phyloP scores from a whole-genome alignment of 2,329 filamentous ascomycete species.

The Chrysoporthe austroafricana region DNA sequence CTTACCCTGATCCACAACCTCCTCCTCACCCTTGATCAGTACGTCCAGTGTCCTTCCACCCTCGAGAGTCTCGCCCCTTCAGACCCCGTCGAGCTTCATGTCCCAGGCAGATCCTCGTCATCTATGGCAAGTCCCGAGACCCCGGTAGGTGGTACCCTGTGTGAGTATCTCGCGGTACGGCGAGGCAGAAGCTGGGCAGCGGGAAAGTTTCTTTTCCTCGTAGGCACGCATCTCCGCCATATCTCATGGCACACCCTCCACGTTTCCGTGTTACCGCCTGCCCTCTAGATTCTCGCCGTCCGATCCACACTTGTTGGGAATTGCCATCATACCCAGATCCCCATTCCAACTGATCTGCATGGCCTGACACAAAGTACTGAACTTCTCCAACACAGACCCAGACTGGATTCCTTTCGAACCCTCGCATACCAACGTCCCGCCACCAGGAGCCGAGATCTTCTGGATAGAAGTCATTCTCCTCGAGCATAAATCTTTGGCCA shows the following conservation, averaged over 20 bases:
- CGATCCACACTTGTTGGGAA: slow-evolving; percentile 23
- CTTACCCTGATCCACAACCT: slow-evolving; percentile 10
- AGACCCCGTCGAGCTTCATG: slow-evolving; percentile 3
- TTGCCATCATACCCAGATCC: slow-evolving; percentile 22
- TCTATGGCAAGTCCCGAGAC: neutral
- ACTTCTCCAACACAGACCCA: slow-evolving; percentile 9
- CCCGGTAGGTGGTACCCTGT: neutral
- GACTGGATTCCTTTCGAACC: neutral
- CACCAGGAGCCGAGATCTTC: neutral
- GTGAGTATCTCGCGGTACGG: neutral
- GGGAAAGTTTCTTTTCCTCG: slow-evolving; percentile 19
- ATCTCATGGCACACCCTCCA: slow-evolving; percentile 21
- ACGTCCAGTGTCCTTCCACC: slow-evolving; percentile 1
- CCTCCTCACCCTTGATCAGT: slow-evolving; percentile 14
- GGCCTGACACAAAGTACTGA: slow-evolving; percentile 16
- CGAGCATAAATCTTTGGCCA: neutral
- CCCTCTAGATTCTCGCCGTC: slow-evolving; percentile 27
- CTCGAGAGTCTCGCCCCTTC: neutral
- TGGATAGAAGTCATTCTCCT: neutral
- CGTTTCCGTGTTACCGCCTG: slow-evolving; percentile 26
- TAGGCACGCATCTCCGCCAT: slow-evolving; percentile 20
- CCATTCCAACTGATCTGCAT: slow-evolving; percentile 18
- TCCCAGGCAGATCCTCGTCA: slow-evolving; percentile 6
- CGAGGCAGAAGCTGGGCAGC: slow-evolving; percentile 11
- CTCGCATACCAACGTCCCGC: neutral